Conservation (phyloP, 2,329 filamentous ascomycete species). For the Aspergillus sp. region DNA sequence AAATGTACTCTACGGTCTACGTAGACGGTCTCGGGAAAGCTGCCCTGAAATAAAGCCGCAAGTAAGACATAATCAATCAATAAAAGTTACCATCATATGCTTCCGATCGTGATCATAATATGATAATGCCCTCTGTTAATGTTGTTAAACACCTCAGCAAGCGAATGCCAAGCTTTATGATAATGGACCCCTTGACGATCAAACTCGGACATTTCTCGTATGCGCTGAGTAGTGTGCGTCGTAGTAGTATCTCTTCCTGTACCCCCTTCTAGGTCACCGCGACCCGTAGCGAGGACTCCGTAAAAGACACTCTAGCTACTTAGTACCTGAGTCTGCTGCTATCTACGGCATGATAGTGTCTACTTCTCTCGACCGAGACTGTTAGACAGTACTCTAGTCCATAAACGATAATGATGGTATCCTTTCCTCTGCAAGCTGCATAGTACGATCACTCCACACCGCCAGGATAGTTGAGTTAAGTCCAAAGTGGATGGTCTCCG, state of each 20-base stretch:
- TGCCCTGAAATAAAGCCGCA: neutral
- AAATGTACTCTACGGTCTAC: neutral
- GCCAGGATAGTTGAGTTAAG: constrained; percentile 4
- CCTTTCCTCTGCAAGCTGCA: neutral
- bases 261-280: too few relatives aligned
- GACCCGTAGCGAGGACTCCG: neutral
- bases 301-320: neutral
- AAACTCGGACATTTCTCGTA: neutral
- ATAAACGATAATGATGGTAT: neutral
- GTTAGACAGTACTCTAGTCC: neutral
- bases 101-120: neutral
- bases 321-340: too few relatives aligned
- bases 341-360: too few relatives aligned
- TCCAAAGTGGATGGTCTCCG: constrained; percentile 7
- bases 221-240: neutral
- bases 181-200: constrained; percentile 2
- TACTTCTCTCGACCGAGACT: too few relatives aligned
- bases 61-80: neutral
- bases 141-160: neutral
- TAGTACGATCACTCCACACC: constrained; percentile 12
- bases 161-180: constrained; percentile 19
- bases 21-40: neutral
- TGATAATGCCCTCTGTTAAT: neutral
- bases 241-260: neutral
- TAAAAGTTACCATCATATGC: neutral